Percentiles rank a stretch among this genome's conserved stretches.
phyloP scores from a whole-genome alignment of 2,329 filamentous ascomycete species.

The Penicillium sp. region DNA sequence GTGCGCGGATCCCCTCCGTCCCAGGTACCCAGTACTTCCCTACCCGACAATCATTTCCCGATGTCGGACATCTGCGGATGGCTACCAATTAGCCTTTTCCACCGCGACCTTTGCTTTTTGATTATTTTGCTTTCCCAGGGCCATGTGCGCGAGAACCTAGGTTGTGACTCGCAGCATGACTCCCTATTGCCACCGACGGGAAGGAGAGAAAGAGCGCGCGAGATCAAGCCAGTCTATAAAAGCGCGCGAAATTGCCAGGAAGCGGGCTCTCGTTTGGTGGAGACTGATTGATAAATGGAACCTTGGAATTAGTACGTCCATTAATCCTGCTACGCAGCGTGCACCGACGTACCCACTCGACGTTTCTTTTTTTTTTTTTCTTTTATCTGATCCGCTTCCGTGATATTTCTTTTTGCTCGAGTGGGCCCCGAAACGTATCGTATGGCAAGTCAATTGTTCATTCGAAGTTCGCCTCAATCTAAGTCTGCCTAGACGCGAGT shows the following conservation, averaged over 20 bases:
- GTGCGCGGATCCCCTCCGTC: too few relatives aligned
- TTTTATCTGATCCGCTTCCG: conserved; percentile 27
- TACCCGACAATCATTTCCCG: too few relatives aligned
- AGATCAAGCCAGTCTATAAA: too few relatives aligned
- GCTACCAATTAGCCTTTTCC: too few relatives aligned
- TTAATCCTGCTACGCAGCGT: conserved; percentile 7
- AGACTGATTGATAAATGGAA: conserved; percentile 28
- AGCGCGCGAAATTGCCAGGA: not conserved
- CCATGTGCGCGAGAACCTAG: too few relatives aligned
- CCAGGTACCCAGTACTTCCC: too few relatives aligned
- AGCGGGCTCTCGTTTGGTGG: conserved; percentile 6
- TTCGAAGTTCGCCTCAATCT: conserved; percentile 18
- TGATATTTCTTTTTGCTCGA: not conserved
- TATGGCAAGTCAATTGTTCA: conserved; percentile 12
- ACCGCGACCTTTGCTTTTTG: too few relatives aligned
- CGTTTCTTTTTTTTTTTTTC: conserved; percentile 10
- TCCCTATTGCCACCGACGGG: too few relatives aligned
- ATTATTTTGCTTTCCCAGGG: too few relatives aligned
- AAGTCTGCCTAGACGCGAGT: conserved; percentile 2
- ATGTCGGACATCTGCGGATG: too few relatives aligned
- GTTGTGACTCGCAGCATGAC: too few relatives aligned
- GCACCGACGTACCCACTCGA: conserved; percentile 8
- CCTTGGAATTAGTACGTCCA: conserved; percentile 12
- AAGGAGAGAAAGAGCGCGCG: too few relatives aligned
- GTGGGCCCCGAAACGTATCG: conserved; percentile 12